Conservation (phyloP, 2,329 filamentous ascomycete species). For the Thelonectria olida region DNA sequence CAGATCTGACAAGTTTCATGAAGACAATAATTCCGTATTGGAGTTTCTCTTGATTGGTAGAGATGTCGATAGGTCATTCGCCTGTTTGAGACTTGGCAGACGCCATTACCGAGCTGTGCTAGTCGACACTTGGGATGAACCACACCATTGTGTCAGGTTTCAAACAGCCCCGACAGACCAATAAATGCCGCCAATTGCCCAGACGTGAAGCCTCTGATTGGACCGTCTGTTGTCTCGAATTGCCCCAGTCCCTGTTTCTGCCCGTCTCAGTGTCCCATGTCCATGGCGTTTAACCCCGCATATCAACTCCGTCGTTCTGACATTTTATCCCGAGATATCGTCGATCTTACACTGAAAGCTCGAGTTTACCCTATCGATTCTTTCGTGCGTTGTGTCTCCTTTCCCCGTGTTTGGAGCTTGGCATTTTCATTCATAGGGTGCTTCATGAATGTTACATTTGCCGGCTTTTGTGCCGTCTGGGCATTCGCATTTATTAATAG, state of each 20-base stretch:
- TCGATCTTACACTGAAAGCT: not conserved
- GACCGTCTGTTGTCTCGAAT: not conserved
- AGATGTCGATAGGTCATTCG: not conserved
- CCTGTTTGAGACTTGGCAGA: constrained; percentile 12
- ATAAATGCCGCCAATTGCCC: not conserved
- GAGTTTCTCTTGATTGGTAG: not conserved
- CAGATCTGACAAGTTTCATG: constrained; percentile 1
- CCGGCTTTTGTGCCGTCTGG: not conserved
- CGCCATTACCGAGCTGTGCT: not conserved
- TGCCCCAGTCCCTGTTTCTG: not conserved
- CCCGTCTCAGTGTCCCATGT: not conserved
- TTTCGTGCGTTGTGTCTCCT: not conserved
- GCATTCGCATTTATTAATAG: not conserved
- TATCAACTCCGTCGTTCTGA: not conserved
- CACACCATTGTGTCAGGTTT: constrained; percentile 13
- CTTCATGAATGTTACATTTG: not conserved
- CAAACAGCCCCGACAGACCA: constrained; percentile 1
- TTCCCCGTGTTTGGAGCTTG: not conserved
- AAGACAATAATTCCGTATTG: not conserved
- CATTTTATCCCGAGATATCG: not conserved
- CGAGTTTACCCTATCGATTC: not conserved
- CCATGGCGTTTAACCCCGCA: constrained; percentile 6
- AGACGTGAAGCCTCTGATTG: not conserved
- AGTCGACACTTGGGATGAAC: constrained; percentile 7
- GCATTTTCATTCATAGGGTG: not conserved